Conservation (phyloP, 352 stramenopile species). For the Peronospora belbahrii region DNA sequence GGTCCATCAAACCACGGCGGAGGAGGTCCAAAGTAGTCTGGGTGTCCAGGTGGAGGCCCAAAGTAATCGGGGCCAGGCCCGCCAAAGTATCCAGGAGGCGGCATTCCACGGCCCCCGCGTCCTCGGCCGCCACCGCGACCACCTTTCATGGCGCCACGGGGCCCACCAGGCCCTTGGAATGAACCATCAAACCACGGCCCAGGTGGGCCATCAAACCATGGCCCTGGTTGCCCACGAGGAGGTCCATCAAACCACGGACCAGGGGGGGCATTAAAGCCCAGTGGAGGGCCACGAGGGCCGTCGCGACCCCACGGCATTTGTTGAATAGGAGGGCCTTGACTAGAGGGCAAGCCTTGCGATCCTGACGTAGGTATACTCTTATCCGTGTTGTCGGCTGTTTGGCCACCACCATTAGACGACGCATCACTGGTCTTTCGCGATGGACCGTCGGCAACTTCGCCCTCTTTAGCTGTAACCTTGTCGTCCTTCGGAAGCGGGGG, state of each 20-base stretch:
- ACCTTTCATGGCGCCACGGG: conserved; percentile 34
- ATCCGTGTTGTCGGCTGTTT: conserved; percentile 15
- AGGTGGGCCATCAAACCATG: conserved; percentile 67
- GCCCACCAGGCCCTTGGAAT: conserved; percentile 41
- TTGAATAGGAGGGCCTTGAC: conserved; percentile 15
- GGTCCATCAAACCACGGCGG: conserved; percentile 64
- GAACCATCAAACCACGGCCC: conserved; percentile 76
- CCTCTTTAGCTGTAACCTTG: background rate
- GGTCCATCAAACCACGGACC: conserved; percentile 70
- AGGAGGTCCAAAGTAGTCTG: conserved; percentile 69
- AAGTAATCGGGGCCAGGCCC: conserved; percentile 69
- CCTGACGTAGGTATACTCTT: conserved; percentile 15
- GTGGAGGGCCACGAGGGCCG: conserved; percentile 35
- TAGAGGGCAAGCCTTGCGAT: conserved; percentile 26
- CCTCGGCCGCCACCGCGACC: conserved; percentile 38
- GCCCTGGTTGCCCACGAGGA: conserved; percentile 41
- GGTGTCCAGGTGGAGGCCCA: conserved; percentile 55
- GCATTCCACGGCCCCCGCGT: conserved; percentile 31
- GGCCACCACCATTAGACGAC: conserved; percentile 11
- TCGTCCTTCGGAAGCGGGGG: conserved; percentile 38
- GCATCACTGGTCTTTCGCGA: conserved; percentile 20
- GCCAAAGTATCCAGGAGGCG: conserved; percentile 62
- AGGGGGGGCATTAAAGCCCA: conserved; percentile 46
- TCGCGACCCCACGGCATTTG: conserved; percentile 27
- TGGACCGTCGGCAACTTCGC: conserved; percentile 3